Conservation (phyloP, 2,329 filamentous ascomycete genomes). For the Stachybotrys chlorohalonatus region DNA sequence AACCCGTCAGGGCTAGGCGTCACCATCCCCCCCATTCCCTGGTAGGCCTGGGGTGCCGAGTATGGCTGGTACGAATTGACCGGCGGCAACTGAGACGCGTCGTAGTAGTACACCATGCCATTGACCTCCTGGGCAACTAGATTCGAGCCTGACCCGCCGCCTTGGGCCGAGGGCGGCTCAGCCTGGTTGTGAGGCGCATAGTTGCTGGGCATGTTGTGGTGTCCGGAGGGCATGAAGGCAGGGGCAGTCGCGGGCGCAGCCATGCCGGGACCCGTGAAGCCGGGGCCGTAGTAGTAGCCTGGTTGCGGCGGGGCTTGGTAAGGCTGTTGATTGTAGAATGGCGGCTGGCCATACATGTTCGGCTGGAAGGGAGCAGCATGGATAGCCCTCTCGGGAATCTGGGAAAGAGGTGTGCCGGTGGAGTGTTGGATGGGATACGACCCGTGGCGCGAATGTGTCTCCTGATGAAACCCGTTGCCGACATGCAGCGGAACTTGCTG, state of each 20-base stretch:
- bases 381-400: slow-evolving; percentile 87
- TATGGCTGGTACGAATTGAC: slow-evolving; percentile 39
- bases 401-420: slow-evolving; percentile 73
- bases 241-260: slow-evolving; percentile 47
- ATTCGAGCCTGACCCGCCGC: slow-evolving; percentile 20
- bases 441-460: slow-evolving; percentile 56
- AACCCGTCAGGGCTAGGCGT: slow-evolving; percentile 59
- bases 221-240: slow-evolving; percentile 47
- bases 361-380: slow-evolving; percentile 88
- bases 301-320: slow-evolving; percentile 33
- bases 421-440: slow-evolving; percentile 65
- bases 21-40: slow-evolving; percentile 73
- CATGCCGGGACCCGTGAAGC: slow-evolving; percentile 38
- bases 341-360: slow-evolving; percentile 50
- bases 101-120: slow-evolving; percentile 94
- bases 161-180: slow-evolving; percentile 9
- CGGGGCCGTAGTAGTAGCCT: slow-evolving; percentile 60
- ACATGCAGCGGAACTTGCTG: slow-evolving; percentile 83
- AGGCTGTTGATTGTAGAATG: slow-evolving; percentile 46
- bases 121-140: slow-evolving; percentile 79
- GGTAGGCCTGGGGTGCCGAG: slow-evolving; percentile 43
- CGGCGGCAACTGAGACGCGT: slow-evolving; percentile 61
- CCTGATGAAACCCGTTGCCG: slow-evolving; percentile 43
- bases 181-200: slow-evolving; percentile 26
- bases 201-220: slow-evolving; percentile 32